Percentiles rank a stretch among this genome's conserved stretches.
These are phyloP conservation scores for Naumovozyma baii DNA, from an alignment of 805 yeast genomes.

Conservation along the genomic window DNA sequence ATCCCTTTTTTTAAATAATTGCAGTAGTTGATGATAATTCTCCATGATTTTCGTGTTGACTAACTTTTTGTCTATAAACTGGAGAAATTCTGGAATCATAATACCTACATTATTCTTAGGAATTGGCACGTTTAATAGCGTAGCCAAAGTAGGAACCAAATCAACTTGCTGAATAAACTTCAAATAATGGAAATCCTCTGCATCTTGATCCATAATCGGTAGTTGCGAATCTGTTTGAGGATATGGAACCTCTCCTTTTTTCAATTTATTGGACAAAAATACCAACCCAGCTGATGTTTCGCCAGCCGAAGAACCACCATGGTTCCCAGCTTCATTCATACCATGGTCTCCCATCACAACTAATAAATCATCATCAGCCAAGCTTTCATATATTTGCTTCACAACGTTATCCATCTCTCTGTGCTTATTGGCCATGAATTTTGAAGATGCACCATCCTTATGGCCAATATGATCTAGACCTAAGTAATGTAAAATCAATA, in stretches of 20 bases:
- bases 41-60: slow-evolving; percentile 33
- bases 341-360: slow-evolving; percentile 91
- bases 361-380: slow-evolving; percentile 48
- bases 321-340: slow-evolving; percentile 91
- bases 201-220: slow-evolving; percentile 17
- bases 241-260: slow-evolving; percentile 16
- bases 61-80: slow-evolving; percentile 36
- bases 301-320: slow-evolving; percentile 90
- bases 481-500: slow-evolving; percentile 75
- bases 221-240: slow-evolving; percentile 10
- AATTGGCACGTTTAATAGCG: slow-evolving; percentile 74
- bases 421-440: slow-evolving; percentile 75
- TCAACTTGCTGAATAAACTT: slow-evolving; percentile 73
- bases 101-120: slow-evolving; percentile 86
- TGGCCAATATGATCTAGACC: slow-evolving; percentile 98
- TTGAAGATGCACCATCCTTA: slow-evolving; percentile 82
- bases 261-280: slow-evolving; percentile 55
- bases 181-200: slow-evolving; percentile 50
- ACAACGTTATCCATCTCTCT: slow-evolving; percentile 74
- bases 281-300: slow-evolving; percentile 84
- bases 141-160: slow-evolving; percentile 80
- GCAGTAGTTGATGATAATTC: slow-evolving; percentile 49
- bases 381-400: slow-evolving; percentile 38
- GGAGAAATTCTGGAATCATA: slow-evolving; percentile 47
- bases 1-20: slow-evolving; percentile 11